Evolutionary conservation across 441 rosid genomes (phyloP).

Genomic region (Pelargonium cotyledonis): DNA sequence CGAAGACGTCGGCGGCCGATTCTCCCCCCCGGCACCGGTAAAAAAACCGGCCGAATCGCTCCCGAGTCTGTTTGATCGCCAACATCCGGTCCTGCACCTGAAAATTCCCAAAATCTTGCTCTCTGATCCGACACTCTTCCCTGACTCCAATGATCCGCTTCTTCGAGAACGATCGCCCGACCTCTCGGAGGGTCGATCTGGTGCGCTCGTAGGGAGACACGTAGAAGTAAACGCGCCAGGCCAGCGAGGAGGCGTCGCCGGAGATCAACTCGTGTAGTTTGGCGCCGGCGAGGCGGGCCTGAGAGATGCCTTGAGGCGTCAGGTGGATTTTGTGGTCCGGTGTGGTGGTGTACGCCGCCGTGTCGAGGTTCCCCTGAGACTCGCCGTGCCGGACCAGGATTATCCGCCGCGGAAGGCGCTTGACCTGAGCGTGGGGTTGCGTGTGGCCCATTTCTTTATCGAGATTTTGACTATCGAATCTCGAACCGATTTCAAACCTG

Average conservation of each 20-base stretch:
- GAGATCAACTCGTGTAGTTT: conserved; percentile 41
- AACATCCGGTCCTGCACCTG: conserved; percentile 86
- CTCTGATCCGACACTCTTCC: conserved; percentile 84
- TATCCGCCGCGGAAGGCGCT: conserved; percentile 59
- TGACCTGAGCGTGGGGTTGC: conserved; percentile 16
- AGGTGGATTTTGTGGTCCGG: conserved; percentile 86
- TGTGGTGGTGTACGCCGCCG: conserved; percentile 61
- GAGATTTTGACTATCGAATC: not conserved
- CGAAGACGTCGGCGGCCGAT: conserved; percentile 95
- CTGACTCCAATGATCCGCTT: conserved; percentile 73
- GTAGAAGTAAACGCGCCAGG: conserved; percentile 85
- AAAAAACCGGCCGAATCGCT: conserved; percentile 75
- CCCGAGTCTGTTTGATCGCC: conserved; percentile 54
- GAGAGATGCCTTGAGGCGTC: conserved; percentile 47
- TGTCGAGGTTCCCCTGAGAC: conserved; percentile 80
- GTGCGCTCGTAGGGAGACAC: conserved; percentile 91
- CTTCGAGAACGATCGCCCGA: conserved; percentile 69
- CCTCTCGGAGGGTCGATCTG: conserved; percentile 79
- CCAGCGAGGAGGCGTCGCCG: conserved; percentile 15
- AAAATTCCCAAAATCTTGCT: conserved; percentile 97
- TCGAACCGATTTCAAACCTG: no score
- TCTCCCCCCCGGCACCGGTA: conserved; percentile 97
- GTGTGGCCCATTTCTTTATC: not conserved
- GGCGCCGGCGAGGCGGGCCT: conserved; percentile 56
- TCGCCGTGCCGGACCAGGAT: conserved; percentile 94